phyloP scores from a whole-genome alignment of 1,284 basidiomycete genomes.

The Microbotryum silenes-acaulis region DNA sequence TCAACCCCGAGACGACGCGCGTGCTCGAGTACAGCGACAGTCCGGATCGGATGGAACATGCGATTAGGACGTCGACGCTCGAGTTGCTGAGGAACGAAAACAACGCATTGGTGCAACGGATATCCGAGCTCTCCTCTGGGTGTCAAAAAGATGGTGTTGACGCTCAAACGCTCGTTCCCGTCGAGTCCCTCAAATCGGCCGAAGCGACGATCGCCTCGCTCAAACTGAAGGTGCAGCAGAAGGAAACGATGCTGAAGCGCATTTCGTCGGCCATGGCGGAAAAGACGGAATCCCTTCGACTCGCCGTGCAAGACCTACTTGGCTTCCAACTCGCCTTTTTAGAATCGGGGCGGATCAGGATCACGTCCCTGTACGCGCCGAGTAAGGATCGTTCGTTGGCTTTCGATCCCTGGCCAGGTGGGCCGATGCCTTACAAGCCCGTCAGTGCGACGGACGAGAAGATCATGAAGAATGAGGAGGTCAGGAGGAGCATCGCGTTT shows the following conservation, averaged over 20 bases:
- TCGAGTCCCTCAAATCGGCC: slow-evolving; percentile 45
- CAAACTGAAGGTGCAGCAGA: slow-evolving; percentile 45
- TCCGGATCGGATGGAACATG: slow-evolving; percentile 64
- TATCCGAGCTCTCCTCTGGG: slow-evolving; percentile 34
- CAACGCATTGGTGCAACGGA: slow-evolving; percentile 50
- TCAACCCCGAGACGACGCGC: slow-evolving; percentile 61
- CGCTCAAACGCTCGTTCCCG: slow-evolving; percentile 42
- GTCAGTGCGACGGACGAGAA: slow-evolving; percentile 28
- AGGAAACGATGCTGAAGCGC: slow-evolving; percentile 54
- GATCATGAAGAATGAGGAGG: slow-evolving; percentile 28
- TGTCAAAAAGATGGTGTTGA: background rate
- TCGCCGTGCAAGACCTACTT: slow-evolving; percentile 67
- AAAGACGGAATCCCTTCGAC: slow-evolving; percentile 71
- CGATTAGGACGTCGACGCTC: slow-evolving; percentile 58
- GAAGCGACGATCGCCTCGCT: slow-evolving; percentile 54
- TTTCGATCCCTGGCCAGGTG: slow-evolving; percentile 31
- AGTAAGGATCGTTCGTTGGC: slow-evolving; percentile 39
- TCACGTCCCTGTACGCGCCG: slow-evolving; percentile 64
- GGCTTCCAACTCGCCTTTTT: slow-evolving; percentile 78
- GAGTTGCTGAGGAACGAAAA: slow-evolving; percentile 68
- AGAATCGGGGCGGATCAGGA: slow-evolving; percentile 69
- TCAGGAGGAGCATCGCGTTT: slow-evolving; percentile 27
- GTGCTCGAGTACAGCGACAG: slow-evolving; percentile 64
- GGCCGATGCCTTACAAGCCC: slow-evolving; percentile 31
- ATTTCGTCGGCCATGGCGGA: slow-evolving; percentile 53